Conservation (phyloP, 2,329 filamentous ascomycete species). For the Colletotrichum chrysophilum region DNA sequence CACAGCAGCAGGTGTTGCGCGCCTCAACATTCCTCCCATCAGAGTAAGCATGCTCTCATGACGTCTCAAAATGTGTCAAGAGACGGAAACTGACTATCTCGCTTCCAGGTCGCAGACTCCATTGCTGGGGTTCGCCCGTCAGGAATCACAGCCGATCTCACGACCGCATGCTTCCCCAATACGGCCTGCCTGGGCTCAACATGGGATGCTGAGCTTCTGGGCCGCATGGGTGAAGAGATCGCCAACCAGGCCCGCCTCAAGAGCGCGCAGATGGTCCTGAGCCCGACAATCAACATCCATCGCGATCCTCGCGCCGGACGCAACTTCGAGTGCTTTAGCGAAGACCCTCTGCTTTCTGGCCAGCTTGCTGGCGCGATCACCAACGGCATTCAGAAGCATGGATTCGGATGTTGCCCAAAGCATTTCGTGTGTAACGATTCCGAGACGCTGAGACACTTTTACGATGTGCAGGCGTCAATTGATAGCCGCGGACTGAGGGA, state of each 20-base stretch:
- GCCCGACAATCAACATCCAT: conserved; percentile 59
- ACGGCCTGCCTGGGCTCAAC: conserved; percentile 23
- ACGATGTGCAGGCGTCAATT: conserved; percentile 13
- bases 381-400: conserved; percentile 40
- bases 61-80: not conserved
- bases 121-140: conserved; percentile 22
- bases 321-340: conserved; percentile 47
- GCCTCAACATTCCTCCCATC: conserved; percentile 19
- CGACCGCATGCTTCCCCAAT: conserved; percentile 23
- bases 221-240: conserved; percentile 16
- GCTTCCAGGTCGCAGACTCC: conserved; percentile 18
- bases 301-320: conserved; percentile 46
- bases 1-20: conserved; percentile 17
- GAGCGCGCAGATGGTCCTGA: conserved; percentile 74
- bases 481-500: conserved; percentile 21
- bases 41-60: not conserved
- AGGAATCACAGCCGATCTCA: conserved; percentile 13
- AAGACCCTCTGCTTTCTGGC: conserved; percentile 49
- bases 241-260: conserved; percentile 46
- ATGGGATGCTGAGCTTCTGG: conserved; percentile 22
- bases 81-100: not conserved
- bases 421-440: conserved; percentile 45
- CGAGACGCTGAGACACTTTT: conserved; percentile 23
- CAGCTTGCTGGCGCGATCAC: conserved; percentile 43
- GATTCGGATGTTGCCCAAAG: conserved; percentile 41